A percentile compares a stretch with the other conserved stretches of the same genome.
Evolutionary conservation across 305 asterid genomes (phyloP).

Genomic region (Fraxinus angustifolia): DNA sequence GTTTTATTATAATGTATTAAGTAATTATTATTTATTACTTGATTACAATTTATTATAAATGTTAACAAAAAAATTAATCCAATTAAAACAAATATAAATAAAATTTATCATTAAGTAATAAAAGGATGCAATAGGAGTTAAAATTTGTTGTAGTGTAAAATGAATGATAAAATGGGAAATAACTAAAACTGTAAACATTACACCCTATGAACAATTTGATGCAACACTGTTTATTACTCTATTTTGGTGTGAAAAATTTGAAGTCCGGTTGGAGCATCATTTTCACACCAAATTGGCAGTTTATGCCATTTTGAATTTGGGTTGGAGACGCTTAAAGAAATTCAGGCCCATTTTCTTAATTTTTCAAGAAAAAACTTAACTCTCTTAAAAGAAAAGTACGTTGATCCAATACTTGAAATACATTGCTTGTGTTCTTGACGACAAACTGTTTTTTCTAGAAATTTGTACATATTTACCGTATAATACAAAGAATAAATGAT

Average conservation of each 20-base stretch:
- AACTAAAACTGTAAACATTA: background rate
- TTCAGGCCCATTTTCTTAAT: background rate
- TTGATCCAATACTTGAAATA: background rate
- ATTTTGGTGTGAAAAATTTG: background rate
- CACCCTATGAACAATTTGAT: background rate
- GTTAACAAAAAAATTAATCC: background rate
- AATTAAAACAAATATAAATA: background rate
- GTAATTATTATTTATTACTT: background rate
- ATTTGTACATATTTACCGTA: background rate
- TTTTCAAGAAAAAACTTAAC: background rate
- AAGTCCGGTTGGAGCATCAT: background rate
- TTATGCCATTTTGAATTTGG: background rate
- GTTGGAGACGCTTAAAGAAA: background rate
- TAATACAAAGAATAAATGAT: background rate
- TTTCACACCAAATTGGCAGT: background rate
- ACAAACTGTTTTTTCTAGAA: background rate
- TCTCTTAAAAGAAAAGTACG: background rate
- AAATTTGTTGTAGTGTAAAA: background rate
- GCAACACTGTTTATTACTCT: background rate
- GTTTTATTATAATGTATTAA: background rate
- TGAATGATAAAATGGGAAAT: background rate
- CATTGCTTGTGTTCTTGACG: background rate
- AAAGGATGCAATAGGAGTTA: background rate
- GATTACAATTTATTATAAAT: background rate
- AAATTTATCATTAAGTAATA: background rate